Conservation (phyloP, 345 rosid species). For the Dovyalis caffra region DNA sequence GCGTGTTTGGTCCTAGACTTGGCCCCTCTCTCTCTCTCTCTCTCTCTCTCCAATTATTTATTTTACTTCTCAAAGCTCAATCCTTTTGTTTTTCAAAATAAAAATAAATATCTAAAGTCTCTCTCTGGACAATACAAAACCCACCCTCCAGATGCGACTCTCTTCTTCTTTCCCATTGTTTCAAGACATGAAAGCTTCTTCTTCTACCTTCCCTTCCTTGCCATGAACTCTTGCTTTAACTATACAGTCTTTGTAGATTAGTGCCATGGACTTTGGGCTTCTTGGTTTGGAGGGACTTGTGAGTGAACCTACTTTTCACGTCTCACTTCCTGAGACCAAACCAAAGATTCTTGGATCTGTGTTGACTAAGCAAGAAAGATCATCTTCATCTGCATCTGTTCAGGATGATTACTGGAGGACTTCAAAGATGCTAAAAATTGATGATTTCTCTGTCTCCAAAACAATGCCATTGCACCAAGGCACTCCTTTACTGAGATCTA, state of each 20-base stretch:
- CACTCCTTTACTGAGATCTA: slow-evolving; percentile 51
- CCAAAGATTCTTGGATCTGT: slow-evolving; percentile 38
- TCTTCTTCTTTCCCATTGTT: slow-evolving; percentile 19
- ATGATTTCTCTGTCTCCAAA: slow-evolving; percentile 31
- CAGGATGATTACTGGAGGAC: slow-evolving; percentile 38
- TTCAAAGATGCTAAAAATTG: slow-evolving; percentile 39
- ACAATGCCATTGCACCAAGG: slow-evolving; percentile 50
- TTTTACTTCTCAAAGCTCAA: slow-evolving; percentile 9
- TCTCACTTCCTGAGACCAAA: slow-evolving; percentile 21
- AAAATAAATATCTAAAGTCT: not conserved
- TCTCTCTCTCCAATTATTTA: slow-evolving; percentile 21
- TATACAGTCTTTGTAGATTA: slow-evolving; percentile 30
- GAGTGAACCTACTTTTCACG: slow-evolving; percentile 33
- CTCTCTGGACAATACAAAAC: slow-evolving; percentile 4
- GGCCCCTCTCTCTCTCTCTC: slow-evolving; percentile 9
- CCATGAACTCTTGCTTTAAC: slow-evolving; percentile 35
- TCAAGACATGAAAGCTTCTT: slow-evolving; percentile 16
- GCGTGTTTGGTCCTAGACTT: not conserved
- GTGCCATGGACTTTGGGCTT: slow-evolving; percentile 48
- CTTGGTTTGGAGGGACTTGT: slow-evolving; percentile 45
- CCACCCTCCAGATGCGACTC: slow-evolving; percentile 27
- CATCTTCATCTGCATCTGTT: slow-evolving; percentile 33
- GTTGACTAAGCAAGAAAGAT: slow-evolving; percentile 33
- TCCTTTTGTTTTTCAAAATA: not conserved
- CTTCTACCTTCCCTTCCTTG: slow-evolving; percentile 24